phyloP scores from a whole-genome alignment of 345 rosid genomes.

The Ceriops tagal region DNA sequence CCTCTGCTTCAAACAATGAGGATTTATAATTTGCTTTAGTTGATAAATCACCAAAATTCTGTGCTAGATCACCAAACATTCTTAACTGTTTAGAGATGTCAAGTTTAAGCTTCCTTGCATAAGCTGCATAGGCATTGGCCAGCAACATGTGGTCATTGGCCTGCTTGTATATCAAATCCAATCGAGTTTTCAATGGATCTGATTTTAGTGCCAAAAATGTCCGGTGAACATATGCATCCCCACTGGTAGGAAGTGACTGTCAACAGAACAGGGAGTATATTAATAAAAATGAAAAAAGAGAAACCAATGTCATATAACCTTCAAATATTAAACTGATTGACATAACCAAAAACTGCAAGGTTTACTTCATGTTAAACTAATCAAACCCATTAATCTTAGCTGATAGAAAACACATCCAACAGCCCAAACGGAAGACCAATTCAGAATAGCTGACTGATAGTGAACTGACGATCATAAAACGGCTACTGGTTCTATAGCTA shows the following conservation, averaged over 20 bases:
- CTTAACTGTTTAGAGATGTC: slow-evolving; percentile 73
- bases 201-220: slow-evolving; percentile 71
- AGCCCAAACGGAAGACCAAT: too few relatives aligned
- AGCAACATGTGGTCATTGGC: slow-evolving; percentile 76
- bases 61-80: slow-evolving; percentile 67
- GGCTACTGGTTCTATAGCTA: too few relatives aligned
- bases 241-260: slow-evolving; percentile 52
- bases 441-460: too few relatives aligned
- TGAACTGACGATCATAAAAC: too few relatives aligned
- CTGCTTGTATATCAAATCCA: slow-evolving; percentile 86
- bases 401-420: too few relatives aligned
- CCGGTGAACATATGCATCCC: slow-evolving; percentile 60
- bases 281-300: slow-evolving; percentile 5
- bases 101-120: slow-evolving; percentile 91
- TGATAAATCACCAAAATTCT: slow-evolving; percentile 57
- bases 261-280: background rate
- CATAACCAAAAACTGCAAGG: too few relatives aligned
- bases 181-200: slow-evolving; percentile 73
- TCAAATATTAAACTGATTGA: background rate
- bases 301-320: background rate
- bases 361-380: too few relatives aligned
- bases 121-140: slow-evolving; percentile 81
- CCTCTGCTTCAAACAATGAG: slow-evolving; percentile 41
- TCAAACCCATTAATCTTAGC: too few relatives aligned
- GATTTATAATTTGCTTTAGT: slow-evolving; percentile 48